Evolutionary conservation across 148 eudicot genomes (phyloP), one percentile per base, ranked within the genome.

Genomic region (Linanthus parryae): DNA sequence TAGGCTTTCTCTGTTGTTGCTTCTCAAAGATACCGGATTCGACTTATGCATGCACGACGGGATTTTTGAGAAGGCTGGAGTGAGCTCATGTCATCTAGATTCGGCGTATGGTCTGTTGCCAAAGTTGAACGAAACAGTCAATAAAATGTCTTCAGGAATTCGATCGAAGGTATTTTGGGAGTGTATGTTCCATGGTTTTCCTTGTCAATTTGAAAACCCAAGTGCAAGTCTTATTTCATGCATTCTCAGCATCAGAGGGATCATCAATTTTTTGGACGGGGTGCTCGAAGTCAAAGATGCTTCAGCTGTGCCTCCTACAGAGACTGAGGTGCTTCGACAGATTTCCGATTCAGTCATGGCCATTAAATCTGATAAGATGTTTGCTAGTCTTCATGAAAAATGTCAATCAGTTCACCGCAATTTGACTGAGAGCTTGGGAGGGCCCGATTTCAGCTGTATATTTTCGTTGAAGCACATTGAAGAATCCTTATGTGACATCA

Each of bases 151-250:
- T 66, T 65, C 84, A 13, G 88, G 83, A 39, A 40, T 69, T 26
- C 59, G 65, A 40, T 70, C 79, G 39, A 70, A 67, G 52, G 58
- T 67, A 30, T 80, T 72, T 48, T 78, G 87, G 72, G 95, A 94
- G 74, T 53, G 80, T 62, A 44, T 73, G 54, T 64, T 94, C 61
- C 96, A 94, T 78, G 96, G 99, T 46, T 82, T 94, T 75, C 95
- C 99, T 13, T 73, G 76, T 47, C 67, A 76, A 60, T 68, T 31
- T 70, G 84, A 64, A 51, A 58, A 58, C 64, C 67, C 75, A 11
- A 82, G 82, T 58, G 95, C 76, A 41, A 56, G 66, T 61, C 71
- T 94, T 4, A 61, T 81, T 52, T 88, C 99, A 52, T 84, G 82
- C 54, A 63, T 84, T 30, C 73, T 88, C 52, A 72, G 68, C 61